Conservation (phyloP, 805 yeast species). For the Candida broadrunensis region DNA sequence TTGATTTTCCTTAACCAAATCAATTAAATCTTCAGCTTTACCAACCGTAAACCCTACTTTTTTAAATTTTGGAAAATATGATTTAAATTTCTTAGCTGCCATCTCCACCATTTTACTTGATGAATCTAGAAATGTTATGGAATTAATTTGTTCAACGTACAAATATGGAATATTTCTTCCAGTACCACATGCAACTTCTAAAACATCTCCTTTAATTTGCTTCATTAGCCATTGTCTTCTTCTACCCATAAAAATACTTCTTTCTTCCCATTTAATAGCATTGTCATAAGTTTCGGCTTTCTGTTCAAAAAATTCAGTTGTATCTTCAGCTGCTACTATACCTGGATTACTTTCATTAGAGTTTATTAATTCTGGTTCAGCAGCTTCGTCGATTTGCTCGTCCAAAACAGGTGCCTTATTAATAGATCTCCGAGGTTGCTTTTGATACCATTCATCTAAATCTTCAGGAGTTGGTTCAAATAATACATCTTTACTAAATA, state of each 20-base stretch:
- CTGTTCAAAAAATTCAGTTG: conserved; percentile 73
- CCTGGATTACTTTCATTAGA: conserved; percentile 30
- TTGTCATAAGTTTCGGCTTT: conserved; percentile 80
- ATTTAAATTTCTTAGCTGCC: conserved; percentile 69
- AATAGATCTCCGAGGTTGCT: conserved; percentile 24
- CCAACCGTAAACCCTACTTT: conserved; percentile 89
- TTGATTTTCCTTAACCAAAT: conserved; percentile 42
- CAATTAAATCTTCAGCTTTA: conserved; percentile 75
- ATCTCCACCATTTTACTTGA: conserved; percentile 83
- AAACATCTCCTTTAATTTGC: conserved; percentile 79
- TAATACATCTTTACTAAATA: conserved; percentile 28
- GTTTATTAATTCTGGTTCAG: conserved; percentile 8
- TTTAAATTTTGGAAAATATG: conserved; percentile 60
- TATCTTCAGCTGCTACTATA: conserved; percentile 72
- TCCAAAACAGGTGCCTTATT: conserved; percentile 23
- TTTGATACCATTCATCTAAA: conserved; percentile 38
- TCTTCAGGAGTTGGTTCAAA: conserved; percentile 42
- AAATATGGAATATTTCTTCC: conserved; percentile 86
- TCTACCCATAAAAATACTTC: conserved; percentile 55
- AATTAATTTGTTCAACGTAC: conserved; percentile 54
- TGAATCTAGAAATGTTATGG: conserved; percentile 84
- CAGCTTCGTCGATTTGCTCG: conserved; percentile 9
- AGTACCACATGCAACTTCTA: conserved; percentile 95
- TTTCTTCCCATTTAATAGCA: conserved; percentile 73
- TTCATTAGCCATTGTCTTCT: conserved; percentile 78